Evolutionary conservation across 2,329 filamentous ascomycete genomes (phyloP), one percentile per base, ranked within the genome.

Genomic region (Trichoderma oligosporum): DNA sequence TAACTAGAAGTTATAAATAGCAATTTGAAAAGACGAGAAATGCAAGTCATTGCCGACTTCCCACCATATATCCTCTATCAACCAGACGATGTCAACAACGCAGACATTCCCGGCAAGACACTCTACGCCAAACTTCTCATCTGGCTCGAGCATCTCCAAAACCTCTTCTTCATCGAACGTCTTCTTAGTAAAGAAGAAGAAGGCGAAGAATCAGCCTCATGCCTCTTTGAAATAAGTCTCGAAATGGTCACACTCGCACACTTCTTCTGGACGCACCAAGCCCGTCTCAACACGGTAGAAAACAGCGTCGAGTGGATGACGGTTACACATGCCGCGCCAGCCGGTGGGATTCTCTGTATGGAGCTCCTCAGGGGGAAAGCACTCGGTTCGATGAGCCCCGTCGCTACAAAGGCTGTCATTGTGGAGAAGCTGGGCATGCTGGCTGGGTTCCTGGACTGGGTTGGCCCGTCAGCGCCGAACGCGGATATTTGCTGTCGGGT

Each of bases 151-250:
- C 76, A 80, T 46, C 69, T 82, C 0, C 78, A 83, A 36, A 83
- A 82, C 49, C 71, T 80, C 8, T 84, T 86, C 60, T 74, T 85
- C 24, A 70, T 84, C 31, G 78, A 85, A 61, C 73, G 82, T 18
- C 76, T 84, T 1, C 71, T 84, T 20, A 73, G 78, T 48, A 79
- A 78, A 57, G 41, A 48, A 25, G 41, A 48, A 25, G 6, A 68
- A 68, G 3, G 62, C 68, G 4, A 68, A 2, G 53, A 70, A 16
- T 67, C 71, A 7, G 71, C 71, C 0, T 71, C 76, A 24, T 67
- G 78, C 11, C 65, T 79, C 25, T 66, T 72, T 4, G 71, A 55
- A 36, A 46, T 76, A 41, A 77, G 76, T 47, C 74, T 73, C 31
- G 75, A 79, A 48, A 73, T 80, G 67, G 73, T 79, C 2, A 70